Evolutionary conservation across 129 eudicot genomes (phyloP).

Genomic region (Pittosporum tobira): DNA sequence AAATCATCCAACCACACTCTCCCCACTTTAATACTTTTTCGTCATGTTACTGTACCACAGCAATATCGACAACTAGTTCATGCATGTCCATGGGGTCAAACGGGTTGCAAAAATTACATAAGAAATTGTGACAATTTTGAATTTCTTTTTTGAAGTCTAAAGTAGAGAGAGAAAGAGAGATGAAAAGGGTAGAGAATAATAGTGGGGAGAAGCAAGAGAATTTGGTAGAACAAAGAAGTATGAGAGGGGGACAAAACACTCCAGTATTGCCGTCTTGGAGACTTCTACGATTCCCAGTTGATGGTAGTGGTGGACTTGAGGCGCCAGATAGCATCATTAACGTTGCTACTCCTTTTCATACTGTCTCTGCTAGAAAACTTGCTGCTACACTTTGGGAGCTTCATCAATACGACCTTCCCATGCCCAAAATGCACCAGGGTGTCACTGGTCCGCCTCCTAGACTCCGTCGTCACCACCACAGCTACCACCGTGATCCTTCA

Average conservation of each 20-base stretch:
- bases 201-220: constrained; percentile 53
- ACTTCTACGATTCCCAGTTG: constrained; percentile 17
- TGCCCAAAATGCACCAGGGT: constrained; percentile 58
- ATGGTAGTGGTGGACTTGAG: constrained; percentile 14
- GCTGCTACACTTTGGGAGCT: constrained; percentile 87
- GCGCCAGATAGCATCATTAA: constrained; percentile 23
- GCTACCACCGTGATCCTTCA: constrained; percentile 49
- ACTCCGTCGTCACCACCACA: constrained; percentile 46
- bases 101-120: not conserved
- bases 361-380: constrained; percentile 70
- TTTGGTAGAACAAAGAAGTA: constrained; percentile 38
- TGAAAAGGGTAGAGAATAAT: constrained; percentile 31
- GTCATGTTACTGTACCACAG: not conserved
- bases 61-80: not conserved
- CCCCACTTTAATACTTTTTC: too few relatives aligned
- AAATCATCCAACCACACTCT: too few relatives aligned
- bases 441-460: constrained; percentile 31
- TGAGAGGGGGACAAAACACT: constrained; percentile 55
- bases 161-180: constrained; percentile 34
- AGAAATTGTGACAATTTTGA: not conserved
- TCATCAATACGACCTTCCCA: constrained; percentile 41
- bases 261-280: constrained; percentile 50
- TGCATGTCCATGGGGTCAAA: too few relatives aligned
- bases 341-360: constrained; percentile 14
- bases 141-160: constrained; percentile 1